Base-by-base conservation (phyloP, 305 asterid species). In the Fraxinus velutina region DNA sequence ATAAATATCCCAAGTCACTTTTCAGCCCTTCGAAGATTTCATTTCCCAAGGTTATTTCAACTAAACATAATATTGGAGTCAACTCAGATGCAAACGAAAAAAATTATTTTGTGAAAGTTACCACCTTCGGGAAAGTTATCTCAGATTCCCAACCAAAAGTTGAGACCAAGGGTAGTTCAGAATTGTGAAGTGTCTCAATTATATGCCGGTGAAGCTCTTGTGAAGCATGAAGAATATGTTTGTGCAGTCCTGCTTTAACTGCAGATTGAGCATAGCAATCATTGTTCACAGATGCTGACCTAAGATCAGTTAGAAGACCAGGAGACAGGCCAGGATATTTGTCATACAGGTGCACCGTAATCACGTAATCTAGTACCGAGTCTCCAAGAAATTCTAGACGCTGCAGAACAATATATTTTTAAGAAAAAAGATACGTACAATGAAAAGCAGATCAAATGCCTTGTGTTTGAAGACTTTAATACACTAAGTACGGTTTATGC, bases 301-400 rank as follows among this genome's bases (percentile, higher is more conserved):
- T 89, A 21, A 95, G 87, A 89, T 95, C 94, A 2, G 98, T 95
- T 44, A 95, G 86, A 47, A 90, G 78, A 10, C 94, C 97, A 0
- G 97, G 97, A 39, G 97, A 90, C 8, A 90, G 78, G 29, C 90
- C 90, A 0, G 94, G 96, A 84, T 92, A 80, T 57, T 88, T 82
- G 6, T 57, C 30, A 80, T 90, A 94, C 4, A 94, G 91, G 82
- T 93, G 88, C 77, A 72, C 44, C 1, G 97, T 92, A 15, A 95
- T 88, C 0, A 91, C 81, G 80, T 91, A 92, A 83, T 95, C 99
- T 0, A 93, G 85, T 82, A 93, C 94, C 0, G 98, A 94, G 84
- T 95, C 99, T 73, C 99, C 99, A 30, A 95, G 95, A 89, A 88
- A 95, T 79, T 95, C 98, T 80, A 95, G 85, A 7, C 98, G 91